Conservation (phyloP, 805 yeast species). For the Yueomyces sp. region DNA sequence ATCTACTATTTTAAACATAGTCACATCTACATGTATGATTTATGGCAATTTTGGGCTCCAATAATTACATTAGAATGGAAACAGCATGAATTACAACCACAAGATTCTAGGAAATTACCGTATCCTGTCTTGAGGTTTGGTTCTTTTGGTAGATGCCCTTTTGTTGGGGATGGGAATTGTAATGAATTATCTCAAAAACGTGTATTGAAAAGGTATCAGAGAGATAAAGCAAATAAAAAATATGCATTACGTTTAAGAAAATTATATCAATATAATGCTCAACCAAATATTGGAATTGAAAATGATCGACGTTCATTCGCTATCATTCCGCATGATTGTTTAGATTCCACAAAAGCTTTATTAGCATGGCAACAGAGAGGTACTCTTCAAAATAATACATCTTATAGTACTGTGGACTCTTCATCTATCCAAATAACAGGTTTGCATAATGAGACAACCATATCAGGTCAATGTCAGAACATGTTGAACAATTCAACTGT, state of each 20-base stretch:
- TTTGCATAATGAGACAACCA: neutral
- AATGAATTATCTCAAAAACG: constrained; percentile 19
- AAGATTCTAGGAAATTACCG: constrained; percentile 22
- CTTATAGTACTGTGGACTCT: neutral
- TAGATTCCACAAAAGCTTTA: constrained; percentile 12
- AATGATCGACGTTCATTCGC: constrained; percentile 2
- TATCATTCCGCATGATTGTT: constrained; percentile 13
- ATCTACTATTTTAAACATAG: constrained; percentile 66
- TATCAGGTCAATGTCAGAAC: neutral
- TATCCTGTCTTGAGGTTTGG: constrained; percentile 22
- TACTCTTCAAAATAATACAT: neutral
- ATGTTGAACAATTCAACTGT: neutral
- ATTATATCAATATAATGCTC: constrained; percentile 19
- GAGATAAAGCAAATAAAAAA: constrained; percentile 19
- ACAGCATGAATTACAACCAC: constrained; percentile 16
- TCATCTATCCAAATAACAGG: neutral
- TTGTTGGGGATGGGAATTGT: constrained; percentile 41
- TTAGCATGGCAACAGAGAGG: constrained; percentile 7
- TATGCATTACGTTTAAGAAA: constrained; percentile 21
- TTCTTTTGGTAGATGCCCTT: constrained; percentile 62
- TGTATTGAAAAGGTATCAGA: constrained; percentile 19
- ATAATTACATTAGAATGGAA: constrained; percentile 75
- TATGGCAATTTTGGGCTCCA: constrained; percentile 66
- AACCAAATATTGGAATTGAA: constrained; percentile 6
- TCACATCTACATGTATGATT: constrained; percentile 69